Evolutionary conservation across 495 filamentous ascomycete species (phyloP).

Genomic region (Astrocystis sublimbata): DNA sequence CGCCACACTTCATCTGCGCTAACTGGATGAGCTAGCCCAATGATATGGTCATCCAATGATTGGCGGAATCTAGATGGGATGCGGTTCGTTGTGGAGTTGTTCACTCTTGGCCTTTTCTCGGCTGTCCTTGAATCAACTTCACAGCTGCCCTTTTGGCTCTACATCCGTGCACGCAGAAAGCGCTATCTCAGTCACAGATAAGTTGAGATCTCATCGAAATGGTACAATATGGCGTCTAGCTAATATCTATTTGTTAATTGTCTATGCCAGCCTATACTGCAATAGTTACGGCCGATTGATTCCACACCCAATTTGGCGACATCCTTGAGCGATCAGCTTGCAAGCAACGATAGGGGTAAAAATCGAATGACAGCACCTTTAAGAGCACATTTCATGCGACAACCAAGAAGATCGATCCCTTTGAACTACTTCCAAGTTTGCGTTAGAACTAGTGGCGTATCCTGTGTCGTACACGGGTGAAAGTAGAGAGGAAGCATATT

Average conservation of each 20-base stretch:
- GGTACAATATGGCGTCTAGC: slow-evolving; percentile 12
- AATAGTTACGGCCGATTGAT: not conserved
- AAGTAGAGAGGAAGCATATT: not conserved
- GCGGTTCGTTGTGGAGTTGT: not conserved
- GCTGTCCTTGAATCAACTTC: slow-evolving; percentile 18
- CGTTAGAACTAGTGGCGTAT: slow-evolving; percentile 3
- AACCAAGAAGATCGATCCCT: not conserved
- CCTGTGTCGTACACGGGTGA: not conserved
- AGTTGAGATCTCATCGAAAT: slow-evolving; percentile 11
- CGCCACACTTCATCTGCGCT: not conserved
- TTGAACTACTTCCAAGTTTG: not conserved
- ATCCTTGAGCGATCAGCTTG: not conserved
- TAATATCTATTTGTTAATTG: not conserved
- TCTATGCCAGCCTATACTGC: not conserved
- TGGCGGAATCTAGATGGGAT: not conserved
- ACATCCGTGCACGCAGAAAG: slow-evolving; percentile 7
- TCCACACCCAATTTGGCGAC: not conserved
- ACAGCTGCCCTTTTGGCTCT: slow-evolving; percentile 13
- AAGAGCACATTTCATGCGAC: not conserved
- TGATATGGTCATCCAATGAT: not conserved
- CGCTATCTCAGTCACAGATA: not conserved
- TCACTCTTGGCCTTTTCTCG: slow-evolving; percentile 13
- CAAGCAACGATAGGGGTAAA: not conserved
- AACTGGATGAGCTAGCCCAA: slow-evolving; percentile 1
- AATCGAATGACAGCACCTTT: not conserved